phyloP scores from a whole-genome alignment of 345 rosid genomes.

The Salix viminalis region DNA sequence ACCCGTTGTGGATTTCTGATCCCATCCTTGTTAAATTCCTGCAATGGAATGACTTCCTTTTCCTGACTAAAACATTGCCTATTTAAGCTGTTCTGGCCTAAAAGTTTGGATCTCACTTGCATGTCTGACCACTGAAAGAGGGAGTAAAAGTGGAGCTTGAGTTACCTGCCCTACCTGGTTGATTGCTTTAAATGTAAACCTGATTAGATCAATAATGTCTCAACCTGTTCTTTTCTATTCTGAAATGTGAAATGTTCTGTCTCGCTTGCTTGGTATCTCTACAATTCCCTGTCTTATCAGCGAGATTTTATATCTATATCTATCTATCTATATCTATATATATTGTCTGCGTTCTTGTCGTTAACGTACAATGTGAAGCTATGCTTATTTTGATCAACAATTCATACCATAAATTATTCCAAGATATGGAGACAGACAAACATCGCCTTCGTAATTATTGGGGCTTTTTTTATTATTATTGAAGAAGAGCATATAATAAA shows the following conservation, averaged over 20 bases:
- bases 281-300: neutral
- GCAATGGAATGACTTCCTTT: neutral
- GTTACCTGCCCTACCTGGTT: neutral
- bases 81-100: neutral
- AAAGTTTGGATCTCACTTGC: too few species aligned
- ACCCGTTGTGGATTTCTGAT: neutral
- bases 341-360: neutral
- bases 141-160: too few species aligned
- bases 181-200: neutral
- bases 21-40: neutral
- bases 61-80: neutral
- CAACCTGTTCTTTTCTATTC: neutral
- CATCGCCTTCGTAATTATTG: neutral
- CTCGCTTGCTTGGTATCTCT: neutral
- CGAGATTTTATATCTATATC: neutral
- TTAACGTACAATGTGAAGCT: neutral
- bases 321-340: too few species aligned
- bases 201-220: neutral
- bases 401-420: neutral
- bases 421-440: neutral
- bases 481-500: neutral
- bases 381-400: neutral
- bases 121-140: too few species aligned
- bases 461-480: neutral
- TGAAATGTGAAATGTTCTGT: neutral